These are phyloP conservation scores for Aleurites moluccanus DNA, from an alignment of 441 rosid species.

Conservation along the genomic window DNA sequence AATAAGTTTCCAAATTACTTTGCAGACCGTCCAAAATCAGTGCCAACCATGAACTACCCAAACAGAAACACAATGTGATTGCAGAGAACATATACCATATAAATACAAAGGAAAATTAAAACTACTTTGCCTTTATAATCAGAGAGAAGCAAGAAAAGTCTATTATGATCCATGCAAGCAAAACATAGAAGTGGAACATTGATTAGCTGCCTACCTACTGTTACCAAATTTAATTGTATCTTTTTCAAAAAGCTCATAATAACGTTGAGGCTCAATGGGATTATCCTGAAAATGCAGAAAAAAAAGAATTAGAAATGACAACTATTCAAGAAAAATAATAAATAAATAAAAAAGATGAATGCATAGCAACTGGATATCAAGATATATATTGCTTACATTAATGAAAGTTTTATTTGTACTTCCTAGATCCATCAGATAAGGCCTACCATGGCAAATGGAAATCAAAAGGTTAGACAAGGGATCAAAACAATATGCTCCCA, in stretches of 20 bases:
- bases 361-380: slow-evolving; percentile 16
- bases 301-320: slow-evolving; percentile 7
- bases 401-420: slow-evolving; percentile 88
- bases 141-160: not conserved
- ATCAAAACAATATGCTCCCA: slow-evolving; percentile 7
- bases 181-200: not conserved
- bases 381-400: slow-evolving; percentile 53
- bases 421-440: slow-evolving; percentile 95
- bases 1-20: not conserved
- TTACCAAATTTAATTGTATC: slow-evolving; percentile 93
- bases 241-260: slow-evolving; percentile 87
- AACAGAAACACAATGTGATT: not conserved
- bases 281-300: slow-evolving; percentile 57
- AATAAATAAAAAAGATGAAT: slow-evolving; percentile 5
- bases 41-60: not conserved
- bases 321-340: slow-evolving; percentile 4
- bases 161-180: too few relatives aligned
- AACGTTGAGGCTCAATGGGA: slow-evolving; percentile 86
- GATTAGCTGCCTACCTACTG: slow-evolving; percentile 61
- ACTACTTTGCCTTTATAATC: not conserved
- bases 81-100: not conserved
- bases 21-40: not conserved
- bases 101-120: not conserved
- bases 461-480: slow-evolving; percentile 12
- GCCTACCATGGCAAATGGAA: slow-evolving; percentile 45